Evolutionary conservation across 2,329 filamentous ascomycete genomes (phyloP).

Genomic region (Colletotrichum viniferum): DNA sequence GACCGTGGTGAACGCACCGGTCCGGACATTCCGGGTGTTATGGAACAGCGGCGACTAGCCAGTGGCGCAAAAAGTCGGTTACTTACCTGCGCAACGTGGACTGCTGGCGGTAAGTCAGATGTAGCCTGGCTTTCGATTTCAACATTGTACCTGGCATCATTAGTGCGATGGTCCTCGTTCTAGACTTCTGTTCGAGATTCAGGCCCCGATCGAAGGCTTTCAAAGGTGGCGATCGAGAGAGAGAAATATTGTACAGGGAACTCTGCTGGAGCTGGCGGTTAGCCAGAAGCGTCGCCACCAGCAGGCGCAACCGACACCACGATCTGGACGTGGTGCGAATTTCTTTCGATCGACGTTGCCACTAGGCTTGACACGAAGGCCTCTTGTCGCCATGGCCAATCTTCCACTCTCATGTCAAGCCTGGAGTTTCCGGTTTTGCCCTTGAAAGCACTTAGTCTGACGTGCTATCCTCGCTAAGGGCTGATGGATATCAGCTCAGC

Average conservation of each 20-base stretch:
- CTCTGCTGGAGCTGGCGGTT: neutral
- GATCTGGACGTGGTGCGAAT: neutral
- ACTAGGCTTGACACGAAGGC: neutral
- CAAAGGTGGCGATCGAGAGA: neutral
- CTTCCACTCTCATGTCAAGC: neutral
- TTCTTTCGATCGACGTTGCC: neutral
- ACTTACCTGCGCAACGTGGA: neutral
- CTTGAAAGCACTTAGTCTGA: neutral
- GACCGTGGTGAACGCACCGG: neutral
- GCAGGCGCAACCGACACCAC: neutral
- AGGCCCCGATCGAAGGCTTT: neutral
- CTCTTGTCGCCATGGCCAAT: neutral
- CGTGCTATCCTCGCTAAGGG: neutral
- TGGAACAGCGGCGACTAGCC: neutral
- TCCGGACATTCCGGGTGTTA: neutral
- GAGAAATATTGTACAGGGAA: neutral
- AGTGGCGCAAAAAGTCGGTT: neutral
- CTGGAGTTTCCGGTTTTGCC: neutral
- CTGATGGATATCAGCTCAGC: neutral
- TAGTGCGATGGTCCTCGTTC: neutral
- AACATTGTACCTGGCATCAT: neutral
- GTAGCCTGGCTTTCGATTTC: neutral
- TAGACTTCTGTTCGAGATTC: neutral
- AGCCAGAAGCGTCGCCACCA: neutral
- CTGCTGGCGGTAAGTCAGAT: neutral